Conservation (phyloP, 2,329 filamentous ascomycete genomes). For the Alternaria panax region DNA sequence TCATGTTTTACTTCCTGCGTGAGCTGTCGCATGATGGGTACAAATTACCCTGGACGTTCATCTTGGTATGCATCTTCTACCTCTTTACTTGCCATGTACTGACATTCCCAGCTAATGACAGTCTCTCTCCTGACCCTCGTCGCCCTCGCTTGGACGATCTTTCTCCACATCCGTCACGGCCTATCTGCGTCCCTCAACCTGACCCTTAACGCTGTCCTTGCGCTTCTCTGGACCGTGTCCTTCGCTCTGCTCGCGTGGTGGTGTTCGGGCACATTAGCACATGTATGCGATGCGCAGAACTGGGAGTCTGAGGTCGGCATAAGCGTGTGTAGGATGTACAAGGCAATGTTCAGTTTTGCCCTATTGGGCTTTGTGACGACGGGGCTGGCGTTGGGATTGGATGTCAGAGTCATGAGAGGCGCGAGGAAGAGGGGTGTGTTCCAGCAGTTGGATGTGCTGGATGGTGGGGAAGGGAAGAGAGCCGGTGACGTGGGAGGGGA, state of each 20-base stretch:
- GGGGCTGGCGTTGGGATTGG: constrained; percentile 58
- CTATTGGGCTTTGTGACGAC: constrained; percentile 58
- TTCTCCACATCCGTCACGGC: constrained; percentile 60
- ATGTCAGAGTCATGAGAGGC: constrained; percentile 55
- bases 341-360: constrained; percentile 65
- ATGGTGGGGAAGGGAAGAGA: constrained; percentile 37
- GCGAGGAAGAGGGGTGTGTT: constrained; percentile 59
- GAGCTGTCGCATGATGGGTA: constrained; percentile 61
- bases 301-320: constrained; percentile 65
- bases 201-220: constrained; percentile 56
- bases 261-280: constrained; percentile 60
- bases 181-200: constrained; percentile 62
- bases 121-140: constrained; percentile 62
- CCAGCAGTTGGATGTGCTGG: constrained; percentile 54
- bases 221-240: constrained; percentile 61
- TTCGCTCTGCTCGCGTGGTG: constrained; percentile 63
- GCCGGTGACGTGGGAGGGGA: constrained; percentile 10
- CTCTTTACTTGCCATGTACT: too few relatives aligned
- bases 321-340: constrained; percentile 65
- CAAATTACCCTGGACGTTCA: constrained; percentile 66
- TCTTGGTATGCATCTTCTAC: constrained; percentile 58
- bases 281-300: constrained; percentile 58
- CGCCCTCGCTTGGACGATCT: constrained; percentile 55
- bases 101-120: constrained; percentile 56
- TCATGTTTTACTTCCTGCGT: constrained; percentile 64